phyloP scores from a whole-genome alignment of 345 rosid genomes.

The Hypericum perforatum region DNA sequence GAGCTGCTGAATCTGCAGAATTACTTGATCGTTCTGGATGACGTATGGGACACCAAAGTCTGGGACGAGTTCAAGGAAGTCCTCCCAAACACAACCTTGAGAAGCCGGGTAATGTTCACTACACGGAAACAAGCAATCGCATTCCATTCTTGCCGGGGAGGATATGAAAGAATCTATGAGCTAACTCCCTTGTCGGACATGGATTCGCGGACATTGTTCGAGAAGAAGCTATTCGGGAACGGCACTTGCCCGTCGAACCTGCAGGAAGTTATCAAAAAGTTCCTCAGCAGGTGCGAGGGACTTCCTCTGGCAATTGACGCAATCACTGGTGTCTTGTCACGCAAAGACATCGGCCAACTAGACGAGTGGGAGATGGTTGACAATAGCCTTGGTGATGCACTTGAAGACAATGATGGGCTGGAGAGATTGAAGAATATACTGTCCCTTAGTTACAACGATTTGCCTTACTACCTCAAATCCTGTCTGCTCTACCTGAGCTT shows the following conservation, averaged over 20 bases:
- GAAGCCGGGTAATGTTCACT: no score
- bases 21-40: no score
- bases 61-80: no score
- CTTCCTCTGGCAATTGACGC: background rate
- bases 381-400: background rate
- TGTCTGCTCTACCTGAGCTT: background rate
- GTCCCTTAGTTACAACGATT: background rate
- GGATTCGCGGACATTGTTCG: background rate
- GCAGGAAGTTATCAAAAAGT: background rate
- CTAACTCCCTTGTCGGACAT: background rate
- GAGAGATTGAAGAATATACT: background rate
- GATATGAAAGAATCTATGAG: background rate
- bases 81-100: no score
- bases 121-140: no score
- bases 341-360: background rate
- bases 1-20: no score
- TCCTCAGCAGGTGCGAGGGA: constrained; percentile 2
- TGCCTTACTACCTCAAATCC: background rate
- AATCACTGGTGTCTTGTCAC: background rate
- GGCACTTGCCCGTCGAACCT: background rate
- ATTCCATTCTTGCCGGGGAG: no score
- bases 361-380: background rate
- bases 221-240: background rate
- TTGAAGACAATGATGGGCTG: background rate
- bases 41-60: no score